Evolutionary conservation across 305 asterid species (phyloP), one percentile per base, ranked within the genome.

Genomic region (Rubia peregrina): DNA sequence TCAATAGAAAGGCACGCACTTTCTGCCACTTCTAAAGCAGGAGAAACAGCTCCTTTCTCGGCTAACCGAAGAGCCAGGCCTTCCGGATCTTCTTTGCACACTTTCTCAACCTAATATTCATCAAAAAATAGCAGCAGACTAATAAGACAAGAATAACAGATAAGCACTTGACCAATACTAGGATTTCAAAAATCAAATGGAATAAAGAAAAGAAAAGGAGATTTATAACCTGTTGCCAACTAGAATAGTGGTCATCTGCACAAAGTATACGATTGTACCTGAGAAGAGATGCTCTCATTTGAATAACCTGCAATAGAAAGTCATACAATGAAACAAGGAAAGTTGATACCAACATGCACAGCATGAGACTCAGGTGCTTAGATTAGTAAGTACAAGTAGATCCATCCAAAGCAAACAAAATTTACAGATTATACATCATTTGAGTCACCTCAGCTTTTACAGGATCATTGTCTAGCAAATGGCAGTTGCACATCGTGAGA

Each of bases 51-150:
- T 78, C 98, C 98, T 82, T 88, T 94, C 84, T 88, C 99, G 16
- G 99, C 99, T 89, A 94, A 84, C 78, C 96, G 86, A 77, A 94
- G 99, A 62, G 99, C 97, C 76, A 94, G 92, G 73, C 98, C 99
- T 81, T 94, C 99, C 13, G 99, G 97, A 76, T 94, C 99, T 81
- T 94, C 98, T 82, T 86, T 91, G 77, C 98, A 94, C 74, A 84
- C 90, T 61, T 82, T 78, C 85, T 91, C 99, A 79, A 94, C 98
- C 99, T 94, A 63, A 60, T 74, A 59, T 67, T 40, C 74, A 69
- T 55, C 48, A 26, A 41, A 75, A 67, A 72, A 53, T 67, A 67
- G 49, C 69, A 78, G 70, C 61, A 74, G 21, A 72, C 64, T 14
- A 11, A 49, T 21, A 44, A 56, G 33, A 70, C 59, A 30, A 17